A percentile compares a stretch with the other conserved stretches of the same genome.
Evolutionary conservation across 192 early-diverging fungal genomes (phyloP).

Genomic region (Backusella tuberculispora): DNA sequence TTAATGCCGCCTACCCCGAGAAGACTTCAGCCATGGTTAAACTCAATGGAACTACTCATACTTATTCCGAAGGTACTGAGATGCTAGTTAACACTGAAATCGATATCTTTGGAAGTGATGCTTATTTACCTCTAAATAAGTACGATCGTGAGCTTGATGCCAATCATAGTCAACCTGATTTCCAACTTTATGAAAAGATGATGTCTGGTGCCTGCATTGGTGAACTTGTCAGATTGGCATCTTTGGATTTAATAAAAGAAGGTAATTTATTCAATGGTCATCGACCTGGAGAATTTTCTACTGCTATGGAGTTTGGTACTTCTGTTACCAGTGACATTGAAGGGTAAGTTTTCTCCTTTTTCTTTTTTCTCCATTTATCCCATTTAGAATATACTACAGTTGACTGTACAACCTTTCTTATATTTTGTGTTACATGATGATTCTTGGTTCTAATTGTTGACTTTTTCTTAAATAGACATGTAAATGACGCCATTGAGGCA

Average conservation of each 20-base stretch:
- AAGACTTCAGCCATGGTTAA: slow-evolving; percentile 74
- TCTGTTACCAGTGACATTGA: slow-evolving; percentile 44
- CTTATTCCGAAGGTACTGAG: slow-evolving; percentile 55
- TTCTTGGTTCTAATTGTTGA: slow-evolving; percentile 41
- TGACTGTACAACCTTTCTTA: background rate
- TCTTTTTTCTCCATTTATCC: background rate
- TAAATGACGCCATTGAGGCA: slow-evolving; percentile 57
- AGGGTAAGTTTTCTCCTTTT: slow-evolving; percentile 36
- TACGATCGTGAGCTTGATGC: slow-evolving; percentile 88
- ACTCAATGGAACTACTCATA: slow-evolving; percentile 48
- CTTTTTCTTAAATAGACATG: slow-evolving; percentile 64
- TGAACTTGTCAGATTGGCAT: slow-evolving; percentile 80
- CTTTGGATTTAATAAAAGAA: slow-evolving; percentile 81
- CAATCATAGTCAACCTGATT: slow-evolving; percentile 74
- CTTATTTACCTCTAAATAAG: slow-evolving; percentile 80
- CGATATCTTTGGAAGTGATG: slow-evolving; percentile 79
- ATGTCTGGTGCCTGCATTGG: slow-evolving; percentile 94
- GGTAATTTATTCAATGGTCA: slow-evolving; percentile 75
- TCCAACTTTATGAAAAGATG: slow-evolving; percentile 96
- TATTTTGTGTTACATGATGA: slow-evolving; percentile 14
- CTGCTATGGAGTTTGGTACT: slow-evolving; percentile 61
- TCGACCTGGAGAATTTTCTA: slow-evolving; percentile 55
- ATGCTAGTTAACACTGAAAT: slow-evolving; percentile 98
- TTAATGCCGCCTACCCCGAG: slow-evolving; percentile 95
- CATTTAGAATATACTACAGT: background rate